Evolutionary conservation across 2,329 filamentous ascomycete species (phyloP), one percentile per base, ranked within the genome.

Genomic region (Leptoxyphium fumago): DNA sequence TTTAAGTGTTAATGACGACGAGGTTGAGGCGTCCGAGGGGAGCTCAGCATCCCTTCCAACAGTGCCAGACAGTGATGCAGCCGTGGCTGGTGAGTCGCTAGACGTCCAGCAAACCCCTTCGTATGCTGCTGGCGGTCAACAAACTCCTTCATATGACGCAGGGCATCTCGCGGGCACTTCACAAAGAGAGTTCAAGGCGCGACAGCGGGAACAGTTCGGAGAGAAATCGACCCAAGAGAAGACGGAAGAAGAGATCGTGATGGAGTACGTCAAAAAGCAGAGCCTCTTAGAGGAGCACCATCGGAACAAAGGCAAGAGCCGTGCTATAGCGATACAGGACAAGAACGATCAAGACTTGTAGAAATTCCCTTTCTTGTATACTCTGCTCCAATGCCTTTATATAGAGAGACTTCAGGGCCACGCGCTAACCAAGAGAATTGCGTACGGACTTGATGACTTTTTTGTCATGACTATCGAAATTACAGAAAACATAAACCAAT

Each of bases 161-260:
- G 54, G 56, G 6, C 56, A 57, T 43, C 36, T 36, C 32, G 5
- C 32, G 9, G 32, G 15, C 13, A 15, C 11, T 36, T 15, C 32
- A 4, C 21, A 26, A 26, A 15, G 15, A 4, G 32, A 13, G 15
- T 36, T 15, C 32, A 9, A 13, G 13, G 13, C 32, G 15, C 38
- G 5, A 21, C 38, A 13, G 6, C 4, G 13, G 2, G 4, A 40
- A 11, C 13, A 21, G 13, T 6, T 5, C 3, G 38, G 14, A 13
- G 38, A 40, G 38, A 40, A 40, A 18, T 4, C 38, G 11, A 4
- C 6, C 5, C 11, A 13, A 18, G 38, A 40, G 17, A 21, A 14
- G 38, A 21, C 13, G 13, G 38, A 40, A 10, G 38, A 40, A 18
- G 14, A 14, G 5, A 28, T 21, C 5, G 38, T 40, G 13, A 11